Evolutionary conservation across 177 flowering plant species (phyloP).

Genomic region (Vitis hybrid): DNA sequence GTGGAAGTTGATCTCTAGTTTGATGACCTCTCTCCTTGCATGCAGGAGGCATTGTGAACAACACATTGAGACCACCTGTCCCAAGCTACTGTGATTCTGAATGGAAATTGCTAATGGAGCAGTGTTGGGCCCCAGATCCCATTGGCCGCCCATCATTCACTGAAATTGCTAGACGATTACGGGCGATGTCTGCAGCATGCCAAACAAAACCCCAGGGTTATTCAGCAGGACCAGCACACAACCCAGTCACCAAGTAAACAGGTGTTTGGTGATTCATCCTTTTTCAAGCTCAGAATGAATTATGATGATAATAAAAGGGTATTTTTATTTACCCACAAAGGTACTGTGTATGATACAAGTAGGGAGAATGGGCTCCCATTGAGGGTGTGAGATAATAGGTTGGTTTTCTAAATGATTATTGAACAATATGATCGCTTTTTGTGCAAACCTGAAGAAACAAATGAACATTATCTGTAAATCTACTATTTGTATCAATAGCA

Average conservation of each 20-base stretch:
- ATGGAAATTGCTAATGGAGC: slow-evolving; percentile 41
- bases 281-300: too few relatives aligned
- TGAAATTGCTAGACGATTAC: slow-evolving; percentile 32
- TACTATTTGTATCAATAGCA: too few relatives aligned
- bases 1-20: not conserved
- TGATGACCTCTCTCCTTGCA: not conserved
- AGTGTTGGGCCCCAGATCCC: slow-evolving; percentile 47
- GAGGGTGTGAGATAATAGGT: too few relatives aligned
- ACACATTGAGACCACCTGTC: slow-evolving; percentile 41
- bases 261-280: too few relatives aligned
- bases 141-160: slow-evolving; percentile 34
- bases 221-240: not conserved
- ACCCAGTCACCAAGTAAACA: slow-evolving; percentile 12
- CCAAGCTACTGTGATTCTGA: slow-evolving; percentile 40
- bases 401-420: too few relatives aligned
- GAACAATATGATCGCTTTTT: too few relatives aligned
- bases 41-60: slow-evolving; percentile 43
- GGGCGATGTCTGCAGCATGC: slow-evolving; percentile 26
- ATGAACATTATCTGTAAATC: too few relatives aligned
- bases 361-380: too few relatives aligned
- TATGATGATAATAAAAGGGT: too few relatives aligned
- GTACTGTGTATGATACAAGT: too few relatives aligned
- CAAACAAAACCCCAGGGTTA: slow-evolving; percentile 8
- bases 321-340: too few relatives aligned
- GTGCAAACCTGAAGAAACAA: too few relatives aligned